Base-by-base conservation (phyloP, 1,139 yeast species). In the Pichia sp. region DNA sequence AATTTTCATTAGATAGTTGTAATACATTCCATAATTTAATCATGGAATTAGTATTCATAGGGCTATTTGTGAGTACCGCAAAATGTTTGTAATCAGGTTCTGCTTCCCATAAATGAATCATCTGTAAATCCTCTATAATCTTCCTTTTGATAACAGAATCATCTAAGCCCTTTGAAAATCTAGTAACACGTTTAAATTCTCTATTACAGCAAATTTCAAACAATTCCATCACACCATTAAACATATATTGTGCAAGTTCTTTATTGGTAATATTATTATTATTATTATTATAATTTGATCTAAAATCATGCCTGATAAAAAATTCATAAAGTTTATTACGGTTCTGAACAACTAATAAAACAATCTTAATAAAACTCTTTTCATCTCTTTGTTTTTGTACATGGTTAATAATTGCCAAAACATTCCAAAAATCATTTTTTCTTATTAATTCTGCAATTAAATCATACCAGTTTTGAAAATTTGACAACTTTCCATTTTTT, bases 361-460 rank as follows among this genome's bases (percentile, higher is more conserved):
- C 27, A 3, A 45, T 33, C 7, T 18, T 11, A 10, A 6, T 4
- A 26, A 26, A 5, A 36, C 27, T 18, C 5, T 26, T 7, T 26
- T 36, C n/a, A 26, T 9, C 8, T 36, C 39, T 18, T 18, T 18
- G n/a, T 10, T 36, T 10, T 10, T 26, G 7, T 2, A 47, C 10
- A 7, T 32, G 8, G 32, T 50, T 47, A 3, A 50, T 5, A 3
- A 47, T 31, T 7, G 52, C 50, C 33, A 46, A 26, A 3, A 41
- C 43, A 25, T 10, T 11, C 48, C 46, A 46, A 8, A 46, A 37
- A 7, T 44, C 30, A 8, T 36, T 36, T 3, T 26, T 18, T 10
- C 36, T 7, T 6, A 49, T 9, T 5, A 38, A 34, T 28, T 36
- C 30, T 5, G 30, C 30, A n/a, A 50, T 26, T 2, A 50, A 7